Evolutionary conservation across 805 yeast genomes (phyloP).

Genomic region (Lipomyces orientalis): DNA sequence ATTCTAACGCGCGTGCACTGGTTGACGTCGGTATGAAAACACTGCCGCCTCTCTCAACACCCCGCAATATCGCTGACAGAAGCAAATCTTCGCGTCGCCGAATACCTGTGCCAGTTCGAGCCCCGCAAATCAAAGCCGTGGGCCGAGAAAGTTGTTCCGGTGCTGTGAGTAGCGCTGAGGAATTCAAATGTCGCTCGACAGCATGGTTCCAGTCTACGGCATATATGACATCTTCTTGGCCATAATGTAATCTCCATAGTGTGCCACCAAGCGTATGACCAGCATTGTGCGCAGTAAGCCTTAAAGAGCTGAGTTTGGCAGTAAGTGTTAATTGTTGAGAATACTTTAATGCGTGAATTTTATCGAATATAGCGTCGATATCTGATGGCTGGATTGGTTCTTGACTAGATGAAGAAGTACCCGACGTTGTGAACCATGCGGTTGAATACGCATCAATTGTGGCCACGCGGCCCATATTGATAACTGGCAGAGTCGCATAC

Average conservation of each 20-base stretch:
- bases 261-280: constrained; percentile 96
- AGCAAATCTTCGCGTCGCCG: constrained; percentile 69
- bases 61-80: constrained; percentile 41
- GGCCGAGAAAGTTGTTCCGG: constrained; percentile 70
- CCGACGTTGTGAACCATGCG: constrained; percentile 58
- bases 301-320: constrained; percentile 54
- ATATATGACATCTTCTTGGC: constrained; percentile 79
- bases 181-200: constrained; percentile 76
- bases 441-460: constrained; percentile 83
- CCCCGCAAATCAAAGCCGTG: constrained; percentile 77
- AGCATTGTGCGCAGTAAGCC: constrained; percentile 81
- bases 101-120: constrained; percentile 65
- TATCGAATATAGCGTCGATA: constrained; percentile 80
- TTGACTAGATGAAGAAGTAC: background rate
- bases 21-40: constrained; percentile 82
- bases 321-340: constrained; percentile 72
- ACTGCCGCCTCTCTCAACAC: constrained; percentile 62
- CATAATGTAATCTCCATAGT: constrained; percentile 77
- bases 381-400: constrained; percentile 52
- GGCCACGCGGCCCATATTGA: constrained; percentile 82
- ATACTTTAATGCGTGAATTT: constrained; percentile 70
- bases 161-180: constrained; percentile 69
- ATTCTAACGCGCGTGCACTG: constrained; percentile 80
- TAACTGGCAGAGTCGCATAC: constrained; percentile 88
- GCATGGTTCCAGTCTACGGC: constrained; percentile 97